phyloP scores from a whole-genome alignment of 495 filamentous ascomycete genomes.

The Clavariopsis aquatica region DNA sequence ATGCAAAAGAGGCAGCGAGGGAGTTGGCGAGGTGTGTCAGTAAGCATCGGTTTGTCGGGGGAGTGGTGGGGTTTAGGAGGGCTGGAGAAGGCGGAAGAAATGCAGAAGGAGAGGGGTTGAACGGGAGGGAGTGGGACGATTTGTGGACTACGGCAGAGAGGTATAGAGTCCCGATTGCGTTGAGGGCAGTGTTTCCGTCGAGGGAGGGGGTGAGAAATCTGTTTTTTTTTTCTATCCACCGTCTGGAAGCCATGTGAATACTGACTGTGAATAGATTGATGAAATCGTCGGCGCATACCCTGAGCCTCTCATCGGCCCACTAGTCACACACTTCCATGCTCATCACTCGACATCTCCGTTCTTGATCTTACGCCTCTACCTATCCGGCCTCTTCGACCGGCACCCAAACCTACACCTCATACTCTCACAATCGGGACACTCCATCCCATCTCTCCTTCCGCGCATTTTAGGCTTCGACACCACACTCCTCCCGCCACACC shows the following conservation, averaged over 20 bases:
- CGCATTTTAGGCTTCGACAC: slow-evolving; percentile 39
- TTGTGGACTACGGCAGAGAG: slow-evolving; percentile 53
- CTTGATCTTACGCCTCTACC: slow-evolving; percentile 48
- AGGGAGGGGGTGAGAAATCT: slow-evolving; percentile 7
- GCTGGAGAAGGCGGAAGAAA: slow-evolving; percentile 49
- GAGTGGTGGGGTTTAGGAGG: slow-evolving; percentile 57
- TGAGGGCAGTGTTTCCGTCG: slow-evolving; percentile 14
- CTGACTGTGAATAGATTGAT: slow-evolving; percentile 49
- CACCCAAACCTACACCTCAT: slow-evolving; percentile 51
- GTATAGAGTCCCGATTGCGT: slow-evolving; percentile 52
- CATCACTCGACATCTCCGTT: slow-evolving; percentile 54
- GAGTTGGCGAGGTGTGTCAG: slow-evolving; percentile 54
- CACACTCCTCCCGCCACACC: slow-evolving; percentile 36
- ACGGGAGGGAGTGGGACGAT: slow-evolving; percentile 46
- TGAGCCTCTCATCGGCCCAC: slow-evolving; percentile 43
- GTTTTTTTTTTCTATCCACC: slow-evolving; percentile 33
- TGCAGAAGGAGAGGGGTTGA: slow-evolving; percentile 45
- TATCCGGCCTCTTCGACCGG: slow-evolving; percentile 53
- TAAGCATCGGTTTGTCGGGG: slow-evolving; percentile 56
- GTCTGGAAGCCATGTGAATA: too few relatives aligned
- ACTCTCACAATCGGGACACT: slow-evolving; percentile 53
- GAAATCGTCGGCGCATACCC: slow-evolving; percentile 10
- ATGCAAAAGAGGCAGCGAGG: slow-evolving; percentile 48
- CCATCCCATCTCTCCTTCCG: slow-evolving; percentile 50
- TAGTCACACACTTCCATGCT: slow-evolving; percentile 49